Base-by-base conservation (phyloP, 2,329 filamentous ascomycete genomes). In the Aureobasidium lini region DNA sequence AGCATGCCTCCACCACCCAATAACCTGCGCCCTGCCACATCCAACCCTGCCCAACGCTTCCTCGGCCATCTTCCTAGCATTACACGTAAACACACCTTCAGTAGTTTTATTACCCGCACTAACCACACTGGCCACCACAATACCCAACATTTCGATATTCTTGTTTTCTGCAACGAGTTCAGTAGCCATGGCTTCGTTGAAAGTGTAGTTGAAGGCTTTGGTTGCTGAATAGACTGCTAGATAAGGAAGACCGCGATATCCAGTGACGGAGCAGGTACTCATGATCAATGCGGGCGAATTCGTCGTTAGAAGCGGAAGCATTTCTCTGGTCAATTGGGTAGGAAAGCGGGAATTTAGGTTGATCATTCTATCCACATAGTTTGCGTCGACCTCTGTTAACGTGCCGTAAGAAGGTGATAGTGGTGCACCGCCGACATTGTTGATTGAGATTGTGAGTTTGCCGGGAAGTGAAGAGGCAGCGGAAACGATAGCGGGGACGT, bases 401-500 rank as follows among this genome's bases (percentile, higher is more conserved):
- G 71, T 63, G 4, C 66, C 67, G 60, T 72, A 79, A 1, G 66
- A 61, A 4, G 70, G 67, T 59, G 70, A 54, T 11, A 62, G 57
- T 10, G 64, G 64, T 11, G 65, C 68, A 10, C 78, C 78, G 18
- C 82, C 81, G 0, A 81, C 77, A 66, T 84, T 84, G 69, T 84
- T 84, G 64, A 85, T 68, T 28, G 85, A 70, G 2, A 84, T 69
- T 1, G 77, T 82, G 34, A 85, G 69, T 61, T 77, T 68, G 37
- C 79, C 66, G 52, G 60, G 53, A 7, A 67, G 40, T 3, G 58
- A 40, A 1, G 70, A 62, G 9, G 76, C 66, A 4, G 66, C 61
- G 1, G 49, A 54, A 10, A 60, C 60, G 56, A 70, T 66, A 15
- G 56, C 60, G 1, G 63, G 53, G 31, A 73, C 62, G 8, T 69